These are phyloP conservation scores for Nemania diffusa DNA, from an alignment of 2,329 filamentous ascomycete genomes.

Conservation along the genomic window DNA sequence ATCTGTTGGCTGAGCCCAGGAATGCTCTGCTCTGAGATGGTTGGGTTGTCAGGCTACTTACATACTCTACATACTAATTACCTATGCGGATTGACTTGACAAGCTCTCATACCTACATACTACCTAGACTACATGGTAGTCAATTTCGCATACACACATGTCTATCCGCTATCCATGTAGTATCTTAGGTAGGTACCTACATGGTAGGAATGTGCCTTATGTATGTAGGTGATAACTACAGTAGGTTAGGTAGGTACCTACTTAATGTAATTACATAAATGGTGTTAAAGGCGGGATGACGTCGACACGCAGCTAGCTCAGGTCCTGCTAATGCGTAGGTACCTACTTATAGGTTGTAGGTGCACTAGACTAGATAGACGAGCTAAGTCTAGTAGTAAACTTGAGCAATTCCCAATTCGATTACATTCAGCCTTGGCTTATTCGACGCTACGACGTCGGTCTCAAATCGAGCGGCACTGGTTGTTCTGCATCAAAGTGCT, in stretches of 20 bases:
- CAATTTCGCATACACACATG: too few species aligned
- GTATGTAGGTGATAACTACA: too few species aligned
- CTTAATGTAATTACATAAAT: background rate
- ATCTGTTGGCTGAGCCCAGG: background rate
- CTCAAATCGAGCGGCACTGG: background rate
- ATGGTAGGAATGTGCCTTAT: too few species aligned
- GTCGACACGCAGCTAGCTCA: slow-evolving; percentile 5
- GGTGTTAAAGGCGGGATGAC: slow-evolving; percentile 3
- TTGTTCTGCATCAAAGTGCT: background rate
- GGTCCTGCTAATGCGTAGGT: background rate
- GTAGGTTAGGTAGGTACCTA: background rate
- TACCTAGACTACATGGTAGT: too few species aligned
- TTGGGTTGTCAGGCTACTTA: background rate
- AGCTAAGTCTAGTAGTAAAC: background rate
- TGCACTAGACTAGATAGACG: background rate
- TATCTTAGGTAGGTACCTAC: too few species aligned
- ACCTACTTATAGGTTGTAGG: background rate
- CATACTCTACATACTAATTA: too few species aligned
- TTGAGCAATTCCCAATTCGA: background rate
- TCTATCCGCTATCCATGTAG: too few species aligned
- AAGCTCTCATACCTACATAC: too few species aligned
- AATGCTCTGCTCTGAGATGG: background rate
- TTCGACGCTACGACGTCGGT: background rate
- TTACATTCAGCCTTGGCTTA: background rate
- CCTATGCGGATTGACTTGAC: too few species aligned